These are phyloP conservation scores for Cladophialophora chaetospira DNA, from an alignment of 2,329 filamentous ascomycete genomes.

Conservation along the genomic window DNA sequence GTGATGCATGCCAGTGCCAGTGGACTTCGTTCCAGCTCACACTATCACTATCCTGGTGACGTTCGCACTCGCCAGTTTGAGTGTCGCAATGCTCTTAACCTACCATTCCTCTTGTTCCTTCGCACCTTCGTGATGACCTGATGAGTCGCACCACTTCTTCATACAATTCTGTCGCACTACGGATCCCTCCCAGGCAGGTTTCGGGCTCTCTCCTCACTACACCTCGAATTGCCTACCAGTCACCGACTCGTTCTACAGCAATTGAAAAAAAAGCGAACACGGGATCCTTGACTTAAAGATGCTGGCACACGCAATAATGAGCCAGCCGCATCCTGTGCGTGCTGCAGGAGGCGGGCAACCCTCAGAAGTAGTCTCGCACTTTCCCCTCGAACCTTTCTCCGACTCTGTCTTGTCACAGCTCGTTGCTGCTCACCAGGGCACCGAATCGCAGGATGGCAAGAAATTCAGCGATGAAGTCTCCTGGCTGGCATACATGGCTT, in stretches of 20 bases:
- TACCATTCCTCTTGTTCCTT: too few relatives aligned
- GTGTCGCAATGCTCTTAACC: too few relatives aligned
- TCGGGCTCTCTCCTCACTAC: too few relatives aligned
- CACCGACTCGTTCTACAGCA: too few relatives aligned
- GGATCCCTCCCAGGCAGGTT: too few relatives aligned
- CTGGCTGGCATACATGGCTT: slow-evolving; percentile 49
- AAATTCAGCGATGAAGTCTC: slow-evolving; percentile 26
- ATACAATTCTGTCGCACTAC: too few relatives aligned
- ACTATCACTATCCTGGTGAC: background rate
- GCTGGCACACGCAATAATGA: slow-evolving; percentile 6
- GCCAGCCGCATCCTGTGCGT: slow-evolving; percentile 12
- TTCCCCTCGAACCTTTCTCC: slow-evolving; percentile 35
- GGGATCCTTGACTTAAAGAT: background rate
- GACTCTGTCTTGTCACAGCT: slow-evolving; percentile 39
- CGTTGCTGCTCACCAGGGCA: slow-evolving; percentile 39
- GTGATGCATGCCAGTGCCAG: background rate
- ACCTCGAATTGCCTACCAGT: too few relatives aligned
- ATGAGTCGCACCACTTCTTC: too few relatives aligned
- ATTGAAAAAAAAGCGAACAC: background rate
- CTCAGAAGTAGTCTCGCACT: slow-evolving; percentile 16
- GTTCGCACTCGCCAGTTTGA: too few relatives aligned
- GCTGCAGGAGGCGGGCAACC: slow-evolving; percentile 31
- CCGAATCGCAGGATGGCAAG: slow-evolving; percentile 30
- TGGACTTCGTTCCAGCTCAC: background rate
- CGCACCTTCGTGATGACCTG: too few relatives aligned